These are phyloP conservation scores for Conticribra weissflogii DNA, from an alignment of 108 stramenopile species.

Conservation along the genomic window DNA sequence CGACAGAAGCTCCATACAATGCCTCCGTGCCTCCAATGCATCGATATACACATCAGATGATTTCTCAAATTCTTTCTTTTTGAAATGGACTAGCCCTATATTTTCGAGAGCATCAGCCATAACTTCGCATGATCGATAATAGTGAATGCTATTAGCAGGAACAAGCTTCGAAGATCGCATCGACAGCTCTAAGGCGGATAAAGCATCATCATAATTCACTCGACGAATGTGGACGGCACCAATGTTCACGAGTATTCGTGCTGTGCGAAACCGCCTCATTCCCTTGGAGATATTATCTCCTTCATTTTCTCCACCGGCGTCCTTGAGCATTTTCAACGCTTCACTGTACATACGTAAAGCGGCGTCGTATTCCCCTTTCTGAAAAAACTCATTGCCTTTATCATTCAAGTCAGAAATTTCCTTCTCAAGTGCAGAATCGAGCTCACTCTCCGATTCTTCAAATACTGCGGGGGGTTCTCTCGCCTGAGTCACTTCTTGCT, in stretches of 20 bases:
- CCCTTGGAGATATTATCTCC: conserved; percentile 19
- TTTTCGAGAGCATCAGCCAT: conserved; percentile 53
- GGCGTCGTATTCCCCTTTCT: conserved; percentile 43
- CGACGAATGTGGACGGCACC: conserved; percentile 50
- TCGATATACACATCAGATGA: conserved; percentile 42
- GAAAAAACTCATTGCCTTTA: conserved; percentile 57
- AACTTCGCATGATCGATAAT: conserved; percentile 40
- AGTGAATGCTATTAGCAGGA: conserved; percentile 16
- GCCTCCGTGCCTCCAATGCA: conserved; percentile 39
- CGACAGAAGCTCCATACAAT: conserved; percentile 42
- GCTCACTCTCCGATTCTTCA: neutral
- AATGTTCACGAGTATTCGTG: conserved; percentile 48
- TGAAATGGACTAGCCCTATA: conserved; percentile 43
- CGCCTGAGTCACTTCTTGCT: conserved; percentile 4
- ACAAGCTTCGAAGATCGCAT: conserved; percentile 46
- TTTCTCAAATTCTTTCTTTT: conserved; percentile 37
- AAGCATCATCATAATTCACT: conserved; percentile 41
- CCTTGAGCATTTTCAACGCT: conserved; percentile 46
- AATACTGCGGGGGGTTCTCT: conserved; percentile 6
- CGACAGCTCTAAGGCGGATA: conserved; percentile 33
- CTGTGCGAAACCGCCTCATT: conserved; percentile 41
- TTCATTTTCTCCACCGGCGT: conserved; percentile 18
- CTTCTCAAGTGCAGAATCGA: conserved; percentile 18
- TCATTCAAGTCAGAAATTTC: conserved; percentile 45
- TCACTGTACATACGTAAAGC: conserved; percentile 57